Evolutionary conservation across 768 basidiomycete genomes (phyloP).

Genomic region (Lactarius tabidus): DNA sequence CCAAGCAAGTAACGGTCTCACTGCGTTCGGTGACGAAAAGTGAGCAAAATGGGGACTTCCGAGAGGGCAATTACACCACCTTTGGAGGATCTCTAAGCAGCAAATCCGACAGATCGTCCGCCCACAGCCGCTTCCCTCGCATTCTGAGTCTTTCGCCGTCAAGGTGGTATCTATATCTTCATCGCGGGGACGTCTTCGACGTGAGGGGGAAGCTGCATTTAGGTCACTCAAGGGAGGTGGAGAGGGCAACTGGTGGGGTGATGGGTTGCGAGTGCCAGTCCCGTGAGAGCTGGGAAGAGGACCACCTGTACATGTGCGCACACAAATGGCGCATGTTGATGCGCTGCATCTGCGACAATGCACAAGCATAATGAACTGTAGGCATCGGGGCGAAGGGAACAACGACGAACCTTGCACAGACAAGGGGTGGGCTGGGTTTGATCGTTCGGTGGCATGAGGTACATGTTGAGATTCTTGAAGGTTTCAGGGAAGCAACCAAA

Average conservation of each 20-base stretch:
- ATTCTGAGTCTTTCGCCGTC: background rate
- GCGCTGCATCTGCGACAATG: slow-evolving; percentile 35
- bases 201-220: background rate
- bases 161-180: slow-evolving; percentile 5
- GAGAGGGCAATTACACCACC: slow-evolving; percentile 31
- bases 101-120: slow-evolving; percentile 43
- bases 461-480: slow-evolving; percentile 8
- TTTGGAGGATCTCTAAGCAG: slow-evolving; percentile 41
- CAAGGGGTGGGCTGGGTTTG: slow-evolving; percentile 12
- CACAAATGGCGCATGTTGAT: slow-evolving; percentile 43
- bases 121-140: slow-evolving; percentile 36
- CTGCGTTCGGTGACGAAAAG: background rate
- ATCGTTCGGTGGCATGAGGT: slow-evolving; percentile 12
- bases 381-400: background rate
- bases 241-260: slow-evolving; percentile 32
- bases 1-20: slow-evolving; percentile 13
- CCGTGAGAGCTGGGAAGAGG: slow-evolving; percentile 33
- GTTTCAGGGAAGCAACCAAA: slow-evolving; percentile 2
- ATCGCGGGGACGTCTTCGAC: slow-evolving; percentile 17
- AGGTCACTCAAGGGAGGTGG: slow-evolving; percentile 31
- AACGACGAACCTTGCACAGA: slow-evolving; percentile 14
- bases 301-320: slow-evolving; percentile 41
- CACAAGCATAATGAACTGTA: background rate
- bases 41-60: background rate
- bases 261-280: slow-evolving; percentile 31